Base-by-base conservation (phyloP, 768 basidiomycete genomes). In the Holtermanniella nyarrowii region DNA sequence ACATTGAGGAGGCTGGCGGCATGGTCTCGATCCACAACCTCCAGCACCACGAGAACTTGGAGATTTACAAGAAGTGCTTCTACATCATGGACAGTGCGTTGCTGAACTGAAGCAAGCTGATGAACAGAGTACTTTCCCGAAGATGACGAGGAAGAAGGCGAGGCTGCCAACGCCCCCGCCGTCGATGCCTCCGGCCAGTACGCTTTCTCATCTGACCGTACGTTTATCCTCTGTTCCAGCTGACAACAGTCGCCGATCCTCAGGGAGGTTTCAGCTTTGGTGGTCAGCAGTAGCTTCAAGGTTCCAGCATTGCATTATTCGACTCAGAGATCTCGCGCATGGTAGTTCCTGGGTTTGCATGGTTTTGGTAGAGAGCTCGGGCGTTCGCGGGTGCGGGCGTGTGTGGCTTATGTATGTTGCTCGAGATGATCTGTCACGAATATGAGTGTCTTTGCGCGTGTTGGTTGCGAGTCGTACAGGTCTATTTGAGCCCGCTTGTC, bases 1-100 rank as follows among this genome's bases (percentile, higher is more conserved):
- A 77, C 62, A 88, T 97, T 42, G 95, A 99, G 74, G 95, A 99
- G 74, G 91, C 91, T 10, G 91, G 95, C 53, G 95, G 95, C 48
- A 97, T 99, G 95, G 81, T 89, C 61, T 86, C 89, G 18, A 96
- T 99, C 71, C 93, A 99, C 78, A 91, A 96, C 73, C 81, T 97
- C 49, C 95, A 99, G 75, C 90, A 93, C 73, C 95, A 97, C 73
- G 93, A 99, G 76, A 99, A 99, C 75, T 74, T 96, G 74, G 93
- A 97, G 63, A 97, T 99, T 64, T 99, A 99, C 77, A 96, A 96
- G 81, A 97, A 99, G 77, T 93, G 91, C 40, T 99, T 90, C 79
- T 88, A 88, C 73, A 95, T 74, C 61, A 74, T 74, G 73, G 73
- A 73, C 61, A 72, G 64, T 62, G 60, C 62, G 64, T 61, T 21